Conservation (phyloP, 306 rosid species). For the Lathyrus oleraceus region DNA sequence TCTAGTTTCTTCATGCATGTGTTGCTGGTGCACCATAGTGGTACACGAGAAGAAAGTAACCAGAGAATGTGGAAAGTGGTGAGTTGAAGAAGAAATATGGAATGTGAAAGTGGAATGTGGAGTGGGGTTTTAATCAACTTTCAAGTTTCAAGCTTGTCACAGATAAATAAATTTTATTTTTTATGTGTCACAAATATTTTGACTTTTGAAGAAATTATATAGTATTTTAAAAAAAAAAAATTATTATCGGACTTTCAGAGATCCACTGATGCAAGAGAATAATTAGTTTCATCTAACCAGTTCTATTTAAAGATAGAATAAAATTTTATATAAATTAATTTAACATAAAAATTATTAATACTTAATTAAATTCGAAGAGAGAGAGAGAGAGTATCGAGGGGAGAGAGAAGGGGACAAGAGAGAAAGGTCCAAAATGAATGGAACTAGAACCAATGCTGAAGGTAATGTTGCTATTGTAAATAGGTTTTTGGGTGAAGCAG, state of each 20-base stretch:
- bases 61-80: not conserved
- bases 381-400: slow-evolving; percentile 54
- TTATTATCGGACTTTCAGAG: too few relatives aligned
- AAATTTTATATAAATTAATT: too few relatives aligned
- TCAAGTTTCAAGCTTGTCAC: not conserved
- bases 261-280: too few relatives aligned
- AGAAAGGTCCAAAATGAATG: slow-evolving; percentile 68
- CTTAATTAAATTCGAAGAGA: too few relatives aligned
- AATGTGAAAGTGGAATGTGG: slow-evolving; percentile 9
- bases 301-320: too few relatives aligned
- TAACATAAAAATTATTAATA: too few relatives aligned
- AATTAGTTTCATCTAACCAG: too few relatives aligned
- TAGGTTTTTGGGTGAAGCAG: slow-evolving; percentile 52
- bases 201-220: slow-evolving; percentile 28
- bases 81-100: slow-evolving; percentile 16
- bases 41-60: slow-evolving; percentile 7
- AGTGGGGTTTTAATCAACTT: slow-evolving; percentile 24
- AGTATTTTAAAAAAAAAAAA: too few relatives aligned
- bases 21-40: slow-evolving; percentile 38
- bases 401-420: slow-evolving; percentile 67
- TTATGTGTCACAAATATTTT: slow-evolving; percentile 1
- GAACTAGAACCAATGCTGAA: slow-evolving; percentile 71
- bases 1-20: slow-evolving; percentile 27
- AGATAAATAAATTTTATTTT: not conserved
- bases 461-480: slow-evolving; percentile 46